Conservation (phyloP, 2,329 filamentous ascomycete species). For the Curvularia lunata region DNA sequence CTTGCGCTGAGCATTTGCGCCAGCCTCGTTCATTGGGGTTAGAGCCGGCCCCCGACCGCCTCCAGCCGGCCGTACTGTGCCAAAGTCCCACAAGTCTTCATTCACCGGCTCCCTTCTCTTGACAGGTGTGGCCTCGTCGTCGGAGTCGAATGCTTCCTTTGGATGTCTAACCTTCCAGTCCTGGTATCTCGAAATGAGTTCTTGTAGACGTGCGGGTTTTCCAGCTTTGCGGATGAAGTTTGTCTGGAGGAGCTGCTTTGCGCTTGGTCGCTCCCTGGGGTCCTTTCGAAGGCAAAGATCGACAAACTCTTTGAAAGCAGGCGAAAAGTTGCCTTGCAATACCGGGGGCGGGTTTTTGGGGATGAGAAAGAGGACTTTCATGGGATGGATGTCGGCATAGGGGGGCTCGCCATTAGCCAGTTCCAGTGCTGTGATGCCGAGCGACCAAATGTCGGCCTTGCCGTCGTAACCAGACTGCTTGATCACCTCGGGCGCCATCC, state of each 20-base stretch:
- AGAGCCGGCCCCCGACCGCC: conserved; percentile 61
- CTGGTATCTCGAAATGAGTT: conserved; percentile 89
- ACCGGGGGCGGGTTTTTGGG: conserved; percentile 90
- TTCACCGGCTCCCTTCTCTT: conserved; percentile 59
- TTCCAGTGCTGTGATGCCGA: conserved; percentile 93
- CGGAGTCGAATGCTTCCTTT: conserved; percentile 63
- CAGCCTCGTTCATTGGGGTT: conserved; percentile 78
- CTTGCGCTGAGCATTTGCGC: conserved; percentile 68
- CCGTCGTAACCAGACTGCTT: conserved; percentile 98
- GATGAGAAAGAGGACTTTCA: conserved; percentile 97
- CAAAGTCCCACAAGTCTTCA: conserved; percentile 98
- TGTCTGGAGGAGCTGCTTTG: conserved; percentile 85
- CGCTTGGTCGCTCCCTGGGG: conserved; percentile 84
- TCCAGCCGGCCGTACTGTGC: conserved; percentile 81
- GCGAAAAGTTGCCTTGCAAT: conserved; percentile 61
- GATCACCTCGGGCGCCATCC: conserved; percentile 99
- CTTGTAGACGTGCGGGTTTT: conserved; percentile 94
- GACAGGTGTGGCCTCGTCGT: conserved; percentile 45
- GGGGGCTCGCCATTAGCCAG: conserved; percentile 91
- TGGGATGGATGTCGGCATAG: conserved; percentile 95
- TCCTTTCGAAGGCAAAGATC: conserved; percentile 81
- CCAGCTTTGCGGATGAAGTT: conserved; percentile 90
- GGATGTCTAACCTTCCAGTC: conserved; percentile 86
- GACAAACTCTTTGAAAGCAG: conserved; percentile 59
- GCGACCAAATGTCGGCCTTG: conserved; percentile 97